Evolutionary conservation across 805 yeast species (phyloP).

Genomic region (Nakazawaea laoshanensis): DNA sequence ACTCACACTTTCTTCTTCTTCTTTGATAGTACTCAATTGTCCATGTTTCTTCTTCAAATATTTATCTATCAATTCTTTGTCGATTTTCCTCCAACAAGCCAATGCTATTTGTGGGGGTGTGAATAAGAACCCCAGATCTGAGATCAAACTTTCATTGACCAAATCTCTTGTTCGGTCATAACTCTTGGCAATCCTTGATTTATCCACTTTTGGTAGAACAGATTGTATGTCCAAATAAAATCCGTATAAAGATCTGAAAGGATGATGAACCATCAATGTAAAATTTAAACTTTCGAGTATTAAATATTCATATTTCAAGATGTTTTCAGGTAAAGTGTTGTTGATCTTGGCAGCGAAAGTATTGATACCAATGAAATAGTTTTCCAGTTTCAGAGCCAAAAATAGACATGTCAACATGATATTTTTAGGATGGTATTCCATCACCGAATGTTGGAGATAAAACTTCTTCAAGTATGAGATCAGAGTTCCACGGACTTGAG

Average conservation of each 20-base stretch:
- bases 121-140: slow-evolving; percentile 69
- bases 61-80: slow-evolving; percentile 52
- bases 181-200: slow-evolving; percentile 52
- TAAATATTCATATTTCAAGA: slow-evolving; percentile 72
- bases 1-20: slow-evolving; percentile 18
- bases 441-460: slow-evolving; percentile 69
- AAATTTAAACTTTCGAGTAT: slow-evolving; percentile 69
- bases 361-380: slow-evolving; percentile 78
- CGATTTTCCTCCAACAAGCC: slow-evolving; percentile 67
- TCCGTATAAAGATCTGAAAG: slow-evolving; percentile 86
- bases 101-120: slow-evolving; percentile 96
- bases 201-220: slow-evolving; percentile 38
- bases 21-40: slow-evolving; percentile 7
- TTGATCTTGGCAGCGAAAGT: slow-evolving; percentile 67
- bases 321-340: slow-evolving; percentile 55
- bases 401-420: slow-evolving; percentile 77
- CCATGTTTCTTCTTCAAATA: slow-evolving; percentile 59
- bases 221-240: slow-evolving; percentile 85
- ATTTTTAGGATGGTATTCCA: slow-evolving; percentile 83
- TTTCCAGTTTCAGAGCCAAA: slow-evolving; percentile 89
- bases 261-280: slow-evolving; percentile 81
- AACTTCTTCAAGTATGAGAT: slow-evolving; percentile 74
- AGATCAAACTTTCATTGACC: slow-evolving; percentile 59
- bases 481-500: slow-evolving; percentile 86
- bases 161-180: slow-evolving; percentile 65